Evolutionary conservation across 2,329 filamentous ascomycete genomes (phyloP), one percentile per base, ranked within the genome.

Genomic region (Monascus ruber): DNA sequence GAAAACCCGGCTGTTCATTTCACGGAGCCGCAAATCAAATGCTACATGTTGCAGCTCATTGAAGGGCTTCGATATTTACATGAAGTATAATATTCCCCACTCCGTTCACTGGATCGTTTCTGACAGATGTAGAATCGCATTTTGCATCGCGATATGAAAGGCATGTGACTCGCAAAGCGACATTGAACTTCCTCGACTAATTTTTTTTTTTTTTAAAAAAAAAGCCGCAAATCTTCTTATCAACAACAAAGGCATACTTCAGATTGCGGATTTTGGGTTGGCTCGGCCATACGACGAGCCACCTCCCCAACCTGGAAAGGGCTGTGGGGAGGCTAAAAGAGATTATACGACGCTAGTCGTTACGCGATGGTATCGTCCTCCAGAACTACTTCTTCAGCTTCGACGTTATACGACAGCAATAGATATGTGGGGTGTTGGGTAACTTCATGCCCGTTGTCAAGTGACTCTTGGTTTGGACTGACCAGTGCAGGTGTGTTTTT

Each of bases 261-360:
- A 96, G 62, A 96, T 98, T 63, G 91, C 87, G 33, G 91, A 98
- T 68, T 98, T 98, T 53, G 91, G 91, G 51, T 74, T 98, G 28
- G 91, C 91, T 5, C 76, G 91, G 53, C 85, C 94, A 53, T 98
- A 94, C 58, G 87, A 95, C 46, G 91, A 93, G 33, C 73, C 76
- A 1, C 78, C 81, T 4, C 91, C 91, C 2, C 75, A 78, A 41
- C 69, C 83, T 24, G 87, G 87, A 1, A 74, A 74, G 43, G 84
- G 87, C 31, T 85, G 85, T 45, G 89, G 91, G 33, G 83, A 89
- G 40, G 88, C 88, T 1, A 77, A 76, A 41, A 76, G 88, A 55
- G 88, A 96, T 47, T 98, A 98, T 64, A 98, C 91, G 4, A 87
- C 84, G n/a, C 70, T 96, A 9, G 91, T 98, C 11, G 91, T 98